phyloP scores from a whole-genome alignment of 768 basidiomycete species.

The Basidioascus undulatus region DNA sequence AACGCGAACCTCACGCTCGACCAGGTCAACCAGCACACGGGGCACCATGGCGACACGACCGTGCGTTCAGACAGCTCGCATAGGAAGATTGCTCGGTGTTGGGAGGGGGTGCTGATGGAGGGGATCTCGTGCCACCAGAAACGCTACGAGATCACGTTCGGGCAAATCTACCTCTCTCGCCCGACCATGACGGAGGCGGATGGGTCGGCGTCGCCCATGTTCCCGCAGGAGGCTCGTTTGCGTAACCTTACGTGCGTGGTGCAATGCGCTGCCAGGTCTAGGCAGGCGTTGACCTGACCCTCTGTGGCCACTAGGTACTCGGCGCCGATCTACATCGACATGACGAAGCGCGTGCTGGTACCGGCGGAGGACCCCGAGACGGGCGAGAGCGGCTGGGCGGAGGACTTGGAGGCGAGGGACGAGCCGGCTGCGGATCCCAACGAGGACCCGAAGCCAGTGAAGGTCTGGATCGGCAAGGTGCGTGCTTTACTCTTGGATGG shows the following conservation, averaged over 20 bases:
- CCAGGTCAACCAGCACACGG: slow-evolving; percentile 88
- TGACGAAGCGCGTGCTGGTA: slow-evolving; percentile 59
- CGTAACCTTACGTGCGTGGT: slow-evolving; percentile 50
- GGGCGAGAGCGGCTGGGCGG: slow-evolving; percentile 10
- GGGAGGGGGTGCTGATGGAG: no score
- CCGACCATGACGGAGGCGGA: slow-evolving; percentile 90
- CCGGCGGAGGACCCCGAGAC: slow-evolving; percentile 38
- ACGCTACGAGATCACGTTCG: slow-evolving; percentile 91
- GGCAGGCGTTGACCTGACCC: no score
- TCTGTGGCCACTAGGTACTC: slow-evolving; percentile 31
- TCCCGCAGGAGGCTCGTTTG: slow-evolving; percentile 86
- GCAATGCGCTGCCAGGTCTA: no score
- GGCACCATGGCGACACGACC: slow-evolving; percentile 33
- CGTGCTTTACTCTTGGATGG: neutral
- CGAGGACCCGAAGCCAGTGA: slow-evolving; percentile 37
- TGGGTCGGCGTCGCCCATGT: slow-evolving; percentile 75
- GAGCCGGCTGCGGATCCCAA: slow-evolving; percentile 20
- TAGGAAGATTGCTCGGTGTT: no score
- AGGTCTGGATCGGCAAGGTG: slow-evolving; percentile 90
- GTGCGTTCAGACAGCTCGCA: slow-evolving; percentile 11
- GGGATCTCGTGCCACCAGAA: slow-evolving; percentile 25
- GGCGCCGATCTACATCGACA: slow-evolving; percentile 82
- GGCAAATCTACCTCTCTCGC: slow-evolving; percentile 87
- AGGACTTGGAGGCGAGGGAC: slow-evolving; percentile 6
- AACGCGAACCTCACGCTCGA: slow-evolving; percentile 84